Conservation (phyloP, 1,284 basidiomycete genomes). For the Malassezia slooffiae region DNA sequence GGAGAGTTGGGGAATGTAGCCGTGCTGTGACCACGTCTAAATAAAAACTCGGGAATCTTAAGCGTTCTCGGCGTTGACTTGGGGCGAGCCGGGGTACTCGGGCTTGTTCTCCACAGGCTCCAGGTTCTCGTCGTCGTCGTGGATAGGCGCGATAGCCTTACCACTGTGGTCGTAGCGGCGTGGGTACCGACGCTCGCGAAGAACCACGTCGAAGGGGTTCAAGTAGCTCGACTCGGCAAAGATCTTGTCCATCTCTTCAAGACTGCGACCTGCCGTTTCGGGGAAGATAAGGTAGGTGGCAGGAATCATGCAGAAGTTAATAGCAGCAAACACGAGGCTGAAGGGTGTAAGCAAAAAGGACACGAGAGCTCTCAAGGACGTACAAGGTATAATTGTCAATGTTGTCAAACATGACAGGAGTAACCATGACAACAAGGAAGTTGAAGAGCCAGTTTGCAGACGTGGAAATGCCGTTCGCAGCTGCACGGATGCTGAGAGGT, state of each 20-base stretch:
- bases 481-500: constrained; percentile 33
- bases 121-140: constrained; percentile 6
- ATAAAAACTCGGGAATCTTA: too few relatives aligned
- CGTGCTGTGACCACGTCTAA: too few relatives aligned
- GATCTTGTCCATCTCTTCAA: constrained; percentile 40
- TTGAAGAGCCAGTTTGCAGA: constrained; percentile 41
- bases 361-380: too few relatives aligned
- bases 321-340: constrained; percentile 25
- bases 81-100: too few relatives aligned
- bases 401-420: constrained; percentile 23
- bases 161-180: constrained; percentile 38
- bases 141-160: constrained; percentile 18
- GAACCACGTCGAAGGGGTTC: constrained; percentile 40
- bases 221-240: constrained; percentile 31
- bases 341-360: too few relatives aligned
- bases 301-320: constrained; percentile 29
- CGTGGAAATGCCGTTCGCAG: constrained; percentile 39
- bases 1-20: too few relatives aligned
- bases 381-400: constrained; percentile 29
- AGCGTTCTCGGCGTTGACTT: too few relatives aligned
- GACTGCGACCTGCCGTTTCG: constrained; percentile 34
- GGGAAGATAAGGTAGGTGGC: constrained; percentile 34
- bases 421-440: constrained; percentile 39
- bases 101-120: too few relatives aligned
- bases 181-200: constrained; percentile 26